A percentile compares a stretch with the other conserved stretches of the same genome.
Conservation (phyloP, 805 yeast species). For the Grigorovia humatica region DNA sequence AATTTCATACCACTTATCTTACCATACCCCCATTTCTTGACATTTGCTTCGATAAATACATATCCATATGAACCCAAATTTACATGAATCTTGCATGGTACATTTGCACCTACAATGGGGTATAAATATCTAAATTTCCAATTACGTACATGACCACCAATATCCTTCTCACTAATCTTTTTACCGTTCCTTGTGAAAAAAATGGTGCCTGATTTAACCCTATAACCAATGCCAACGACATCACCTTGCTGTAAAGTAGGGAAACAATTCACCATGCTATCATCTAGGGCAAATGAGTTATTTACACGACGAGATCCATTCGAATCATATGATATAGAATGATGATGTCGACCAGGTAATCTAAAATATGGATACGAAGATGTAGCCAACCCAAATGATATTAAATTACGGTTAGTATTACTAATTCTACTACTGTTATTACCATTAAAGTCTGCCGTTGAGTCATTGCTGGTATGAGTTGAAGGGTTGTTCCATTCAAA, state of each 20-base stretch:
- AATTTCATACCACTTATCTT: conserved; percentile 78
- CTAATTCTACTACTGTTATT: neutral
- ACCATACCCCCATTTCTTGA: conserved; percentile 94
- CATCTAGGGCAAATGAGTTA: conserved; percentile 51
- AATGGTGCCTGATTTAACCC: conserved; percentile 71
- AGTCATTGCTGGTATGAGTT: conserved; percentile 17
- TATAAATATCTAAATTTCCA: conserved; percentile 61
- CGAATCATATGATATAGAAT: conserved; percentile 81
- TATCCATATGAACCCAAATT: conserved; percentile 85
- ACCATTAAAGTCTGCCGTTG: neutral
- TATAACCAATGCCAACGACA: conserved; percentile 85
- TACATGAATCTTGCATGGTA: conserved; percentile 73
- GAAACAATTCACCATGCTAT: conserved; percentile 39
- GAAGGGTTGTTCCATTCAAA: conserved; percentile 45
- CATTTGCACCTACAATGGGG: conserved; percentile 85
- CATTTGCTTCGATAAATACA: conserved; percentile 86
- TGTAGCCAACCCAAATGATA: conserved; percentile 74
- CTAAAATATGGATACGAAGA: conserved; percentile 91
- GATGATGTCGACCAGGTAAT: conserved; percentile 82
- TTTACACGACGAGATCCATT: conserved; percentile 70
- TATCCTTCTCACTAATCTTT: conserved; percentile 66
- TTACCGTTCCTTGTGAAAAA: conserved; percentile 94
- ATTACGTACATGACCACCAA: conserved; percentile 70
- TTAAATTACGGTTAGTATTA: conserved; percentile 29
- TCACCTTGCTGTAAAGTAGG: conserved; percentile 72